phyloP scores from a whole-genome alignment of 805 yeast species.

The Komagataella pastoris region DNA sequence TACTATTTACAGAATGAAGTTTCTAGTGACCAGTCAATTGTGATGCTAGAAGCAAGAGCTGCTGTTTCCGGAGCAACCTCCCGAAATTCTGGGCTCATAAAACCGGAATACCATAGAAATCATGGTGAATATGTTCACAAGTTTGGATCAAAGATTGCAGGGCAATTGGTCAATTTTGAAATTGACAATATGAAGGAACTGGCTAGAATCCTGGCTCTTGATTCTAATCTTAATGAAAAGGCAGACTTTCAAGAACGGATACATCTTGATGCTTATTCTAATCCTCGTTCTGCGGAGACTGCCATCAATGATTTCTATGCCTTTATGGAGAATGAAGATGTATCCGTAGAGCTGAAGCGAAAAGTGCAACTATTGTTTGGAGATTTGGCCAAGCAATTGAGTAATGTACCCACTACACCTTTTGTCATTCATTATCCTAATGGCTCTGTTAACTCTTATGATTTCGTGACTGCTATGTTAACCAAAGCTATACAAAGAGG shows the following conservation, averaged over 20 bases:
- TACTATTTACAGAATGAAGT: constrained; percentile 17
- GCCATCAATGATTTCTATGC: constrained; percentile 9
- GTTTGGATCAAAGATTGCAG: constrained; percentile 12
- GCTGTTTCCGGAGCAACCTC: constrained; percentile 29
- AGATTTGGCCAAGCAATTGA: constrained; percentile 14
- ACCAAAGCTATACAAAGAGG: constrained; percentile 18
- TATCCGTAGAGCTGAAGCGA: constrained; percentile 14
- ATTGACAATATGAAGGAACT: constrained; percentile 16
- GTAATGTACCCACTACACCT: constrained; percentile 15
- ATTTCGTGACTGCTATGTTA: constrained; percentile 20
- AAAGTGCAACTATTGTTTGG: constrained; percentile 20
- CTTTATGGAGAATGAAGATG: constrained; percentile 14
- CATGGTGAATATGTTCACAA: constrained; percentile 5
- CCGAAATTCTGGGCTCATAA: constrained; percentile 35
- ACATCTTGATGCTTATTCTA: background rate
- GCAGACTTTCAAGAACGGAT: background rate
- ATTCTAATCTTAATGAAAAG: background rate
- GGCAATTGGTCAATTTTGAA: constrained; percentile 20
- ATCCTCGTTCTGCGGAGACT: background rate
- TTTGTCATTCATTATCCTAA: constrained; percentile 25
- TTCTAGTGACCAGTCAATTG: constrained; percentile 4
- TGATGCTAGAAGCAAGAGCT: constrained; percentile 22
- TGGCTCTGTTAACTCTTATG: constrained; percentile 31
- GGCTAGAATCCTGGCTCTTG: constrained; percentile 9
- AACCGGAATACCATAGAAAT: constrained; percentile 17